Evolutionary conservation across 148 eudicot species (phyloP).

Genomic region (Euryodendron excelsum): DNA sequence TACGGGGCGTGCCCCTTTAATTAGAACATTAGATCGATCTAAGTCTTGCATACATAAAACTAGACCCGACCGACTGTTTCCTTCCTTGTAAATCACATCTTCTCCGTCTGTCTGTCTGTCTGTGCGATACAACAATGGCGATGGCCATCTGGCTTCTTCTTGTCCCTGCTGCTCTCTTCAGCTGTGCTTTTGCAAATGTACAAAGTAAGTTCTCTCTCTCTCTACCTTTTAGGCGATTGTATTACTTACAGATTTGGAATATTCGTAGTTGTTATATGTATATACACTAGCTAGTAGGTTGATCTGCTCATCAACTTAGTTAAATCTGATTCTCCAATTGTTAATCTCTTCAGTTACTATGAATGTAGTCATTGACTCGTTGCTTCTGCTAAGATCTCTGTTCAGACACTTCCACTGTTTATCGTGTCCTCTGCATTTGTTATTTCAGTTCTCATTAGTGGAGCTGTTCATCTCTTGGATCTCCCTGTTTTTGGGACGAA

Average conservation of each 20-base stretch:
- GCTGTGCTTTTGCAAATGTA: slow-evolving; percentile 42
- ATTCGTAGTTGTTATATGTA: neutral
- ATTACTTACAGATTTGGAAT: neutral
- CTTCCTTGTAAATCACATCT: neutral
- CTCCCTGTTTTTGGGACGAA: neutral
- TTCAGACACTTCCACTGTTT: neutral
- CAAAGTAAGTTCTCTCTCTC: slow-evolving; percentile 38
- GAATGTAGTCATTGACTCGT: neutral
- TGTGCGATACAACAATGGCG: slow-evolving; percentile 22
- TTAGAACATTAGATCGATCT: neutral
- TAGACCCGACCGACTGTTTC: neutral
- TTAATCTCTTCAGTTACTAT: neutral
- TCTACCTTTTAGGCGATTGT: neutral
- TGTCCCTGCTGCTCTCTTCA: slow-evolving; percentile 31
- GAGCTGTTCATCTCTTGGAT: neutral
- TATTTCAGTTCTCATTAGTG: neutral
- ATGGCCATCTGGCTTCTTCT: slow-evolving; percentile 20
- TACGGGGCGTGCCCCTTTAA: neutral
- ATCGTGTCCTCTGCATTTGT: neutral
- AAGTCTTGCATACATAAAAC: neutral
- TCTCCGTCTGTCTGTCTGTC: neutral
- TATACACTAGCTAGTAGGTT: neutral
- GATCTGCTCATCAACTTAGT: slow-evolving; percentile 5
- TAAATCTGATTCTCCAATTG: neutral
- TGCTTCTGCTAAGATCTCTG: neutral